Percentiles rank a stretch among this genome's conserved stretches.
phyloP scores from a whole-genome alignment of 2,329 filamentous ascomycete species.

The Kalaharituber pfeilii region DNA sequence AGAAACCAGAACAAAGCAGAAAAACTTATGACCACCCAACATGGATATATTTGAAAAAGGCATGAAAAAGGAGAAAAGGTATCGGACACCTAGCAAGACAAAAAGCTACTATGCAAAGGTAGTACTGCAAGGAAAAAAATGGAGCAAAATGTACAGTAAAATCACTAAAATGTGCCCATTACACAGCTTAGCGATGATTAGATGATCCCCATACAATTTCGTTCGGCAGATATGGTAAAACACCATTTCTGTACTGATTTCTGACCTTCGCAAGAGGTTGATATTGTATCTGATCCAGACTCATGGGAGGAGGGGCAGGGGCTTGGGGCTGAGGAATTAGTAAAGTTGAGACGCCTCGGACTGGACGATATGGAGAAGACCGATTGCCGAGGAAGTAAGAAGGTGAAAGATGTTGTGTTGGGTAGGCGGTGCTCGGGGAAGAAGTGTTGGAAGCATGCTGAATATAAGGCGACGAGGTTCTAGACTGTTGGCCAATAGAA shows the following conservation, averaged over 20 bases:
- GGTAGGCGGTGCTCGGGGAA: slow-evolving; percentile 34
- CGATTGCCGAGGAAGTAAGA: slow-evolving; percentile 75
- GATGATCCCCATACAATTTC: slow-evolving; percentile 10
- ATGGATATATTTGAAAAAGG: slow-evolving; percentile 11
- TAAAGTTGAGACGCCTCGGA: slow-evolving; percentile 78
- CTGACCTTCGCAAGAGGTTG: slow-evolving; percentile 42
- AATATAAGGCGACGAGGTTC: slow-evolving; percentile 19
- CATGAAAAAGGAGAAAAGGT: slow-evolving; percentile 10
- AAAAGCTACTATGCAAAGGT: neutral
- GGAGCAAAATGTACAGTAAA: slow-evolving; percentile 7
- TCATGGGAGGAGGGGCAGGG: slow-evolving; percentile 46
- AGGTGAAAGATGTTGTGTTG: slow-evolving; percentile 47
- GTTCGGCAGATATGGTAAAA: slow-evolving; percentile 21
- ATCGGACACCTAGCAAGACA: slow-evolving; percentile 6
- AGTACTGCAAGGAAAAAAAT: slow-evolving; percentile 10
- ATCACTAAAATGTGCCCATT: slow-evolving; percentile 10
- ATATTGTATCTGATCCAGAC: slow-evolving; percentile 64
- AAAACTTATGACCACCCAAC: slow-evolving; percentile 8
- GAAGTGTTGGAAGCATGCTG: slow-evolving; percentile 26
- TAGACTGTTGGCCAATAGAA: slow-evolving; percentile 18
- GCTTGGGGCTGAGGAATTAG: slow-evolving; percentile 69
- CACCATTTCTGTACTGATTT: slow-evolving; percentile 20
- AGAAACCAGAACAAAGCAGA: too few relatives aligned
- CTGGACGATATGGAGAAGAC: slow-evolving; percentile 79
- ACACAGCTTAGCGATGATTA: slow-evolving; percentile 9